Base-by-base conservation (phyloP, 1,139 yeast species). In the Scheffersomyces lignicola region DNA sequence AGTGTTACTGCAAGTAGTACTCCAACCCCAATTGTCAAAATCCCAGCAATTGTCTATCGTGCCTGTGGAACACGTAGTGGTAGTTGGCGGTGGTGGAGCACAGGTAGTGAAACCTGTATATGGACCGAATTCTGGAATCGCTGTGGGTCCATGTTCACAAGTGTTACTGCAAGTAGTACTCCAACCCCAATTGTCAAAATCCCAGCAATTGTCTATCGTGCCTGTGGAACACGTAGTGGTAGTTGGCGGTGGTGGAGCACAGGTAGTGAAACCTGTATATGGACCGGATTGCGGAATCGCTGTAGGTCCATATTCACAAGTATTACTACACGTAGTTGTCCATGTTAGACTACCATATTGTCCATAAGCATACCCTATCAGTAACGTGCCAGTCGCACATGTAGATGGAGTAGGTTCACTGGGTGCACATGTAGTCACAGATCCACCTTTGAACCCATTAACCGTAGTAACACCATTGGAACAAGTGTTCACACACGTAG, bases 1-100 rank as follows among this genome's bases (percentile, higher is more conserved):
- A n/a, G n/a, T n/a, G n/a, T n/a, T n/a, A n/a, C n/a, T 20, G n/a
- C 23, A 20, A 20, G 23, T 20, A 20, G 23, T 20, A 20, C 23
- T 20, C 23, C 23, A 20, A n/a, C 9, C 23, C n/a, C n/a, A 9
- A 8, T 20, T 8, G 10, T 20, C 23, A 20, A 20, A 20, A 20
- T 20, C n/a, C 23, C 23, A 20, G n/a, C 23, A 20, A 20, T 20
- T 20, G 10, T 20, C 23, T n/a, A 20, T n/a, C 8, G 8, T 9
- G 10, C 23, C 23, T 20, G 23, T n/a, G n/a, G 8, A n/a, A 20
- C 23, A 20, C 23, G 23, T 20, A 9, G 10, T 8, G n/a, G 23
- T 20, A 20, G n/a, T 20, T 20, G 23, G 23, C n/a, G 23, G 23
- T 9, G 23, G n/a, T 20, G 23, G 23, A 9, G 23, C 23, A 20